Evolutionary conservation across 2,329 filamentous ascomycete genomes (phyloP).

Genomic region (Chaetomium globosum): DNA sequence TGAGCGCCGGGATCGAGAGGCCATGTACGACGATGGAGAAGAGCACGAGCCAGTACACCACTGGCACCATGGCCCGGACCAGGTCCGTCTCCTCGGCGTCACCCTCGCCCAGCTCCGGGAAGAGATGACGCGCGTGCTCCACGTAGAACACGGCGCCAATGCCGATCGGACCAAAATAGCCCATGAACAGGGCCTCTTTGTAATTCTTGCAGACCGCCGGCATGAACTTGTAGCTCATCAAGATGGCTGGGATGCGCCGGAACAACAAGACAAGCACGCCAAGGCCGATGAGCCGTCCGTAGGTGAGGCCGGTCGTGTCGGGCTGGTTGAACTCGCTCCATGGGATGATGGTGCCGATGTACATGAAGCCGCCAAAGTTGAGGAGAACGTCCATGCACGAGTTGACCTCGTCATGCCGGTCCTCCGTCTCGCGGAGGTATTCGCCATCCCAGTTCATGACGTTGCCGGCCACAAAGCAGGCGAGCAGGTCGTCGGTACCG

Average conservation of each 20-base stretch:
- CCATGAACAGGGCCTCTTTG: slow-evolving; percentile 64
- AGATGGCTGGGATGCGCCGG: slow-evolving; percentile 59
- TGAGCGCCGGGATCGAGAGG: slow-evolving; percentile 51
- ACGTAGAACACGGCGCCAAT: slow-evolving; percentile 78
- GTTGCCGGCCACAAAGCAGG: slow-evolving; percentile 63
- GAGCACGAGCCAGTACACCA: slow-evolving; percentile 48
- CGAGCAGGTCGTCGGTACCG: slow-evolving; percentile 62
- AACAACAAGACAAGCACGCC: slow-evolving; percentile 57
- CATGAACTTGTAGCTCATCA: slow-evolving; percentile 59
- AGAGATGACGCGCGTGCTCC: slow-evolving; percentile 49
- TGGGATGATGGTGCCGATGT: slow-evolving; percentile 58
- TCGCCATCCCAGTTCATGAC: slow-evolving; percentile 64
- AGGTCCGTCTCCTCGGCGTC: slow-evolving; percentile 44
- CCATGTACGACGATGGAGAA: slow-evolving; percentile 53
- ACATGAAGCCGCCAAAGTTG: slow-evolving; percentile 64
- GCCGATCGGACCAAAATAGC: slow-evolving; percentile 75
- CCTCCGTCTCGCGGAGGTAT: slow-evolving; percentile 59
- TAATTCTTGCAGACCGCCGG: slow-evolving; percentile 54
- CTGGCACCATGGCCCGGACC: slow-evolving; percentile 44
- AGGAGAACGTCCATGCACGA: slow-evolving; percentile 59
- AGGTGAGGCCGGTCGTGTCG: slow-evolving; percentile 55
- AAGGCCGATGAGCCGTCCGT: slow-evolving; percentile 53
- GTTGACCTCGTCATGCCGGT: slow-evolving; percentile 64
- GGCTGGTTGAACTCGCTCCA: slow-evolving; percentile 59
- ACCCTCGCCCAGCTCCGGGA: slow-evolving; percentile 43